Conservation (phyloP, 1,139 yeast genomes). For the Lipomyces yarrowii region DNA sequence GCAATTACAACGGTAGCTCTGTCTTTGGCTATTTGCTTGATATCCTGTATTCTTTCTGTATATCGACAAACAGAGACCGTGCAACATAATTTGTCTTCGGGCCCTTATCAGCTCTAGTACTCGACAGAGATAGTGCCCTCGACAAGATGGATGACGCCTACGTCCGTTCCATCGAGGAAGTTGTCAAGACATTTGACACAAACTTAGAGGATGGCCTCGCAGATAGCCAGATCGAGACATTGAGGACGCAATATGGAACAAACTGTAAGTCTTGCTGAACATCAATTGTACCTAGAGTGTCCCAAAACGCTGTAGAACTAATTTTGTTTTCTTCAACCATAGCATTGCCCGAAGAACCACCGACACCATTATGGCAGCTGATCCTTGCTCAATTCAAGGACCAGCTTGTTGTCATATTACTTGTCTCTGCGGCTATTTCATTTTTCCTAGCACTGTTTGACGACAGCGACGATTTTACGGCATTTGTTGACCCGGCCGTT, state of each 20-base stretch:
- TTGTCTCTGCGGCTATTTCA: constrained; percentile 47
- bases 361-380: constrained; percentile 44
- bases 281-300: no score
- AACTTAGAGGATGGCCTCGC: constrained; percentile 36
- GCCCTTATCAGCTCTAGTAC: background rate
- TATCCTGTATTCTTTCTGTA: background rate
- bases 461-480: constrained; percentile 42
- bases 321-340: background rate
- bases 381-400: constrained; percentile 47
- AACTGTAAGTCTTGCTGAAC: constrained; percentile 29
- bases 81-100: background rate
- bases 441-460: constrained; percentile 44
- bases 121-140: background rate
- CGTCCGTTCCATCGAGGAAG: constrained; percentile 34
- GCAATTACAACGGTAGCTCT: background rate
- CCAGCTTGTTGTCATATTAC: constrained; percentile 44
- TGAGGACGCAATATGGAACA: constrained; percentile 36
- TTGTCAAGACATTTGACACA: constrained; percentile 35
- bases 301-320: background rate
- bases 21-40: background rate
- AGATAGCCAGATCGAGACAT: constrained; percentile 34
- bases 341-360: constrained; percentile 42
- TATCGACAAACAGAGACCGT: background rate
- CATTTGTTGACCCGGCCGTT: constrained; percentile 47
- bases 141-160: constrained; percentile 37